phyloP scores from a whole-genome alignment of 306 rosid genomes.

The Gastrolobium villosum region DNA sequence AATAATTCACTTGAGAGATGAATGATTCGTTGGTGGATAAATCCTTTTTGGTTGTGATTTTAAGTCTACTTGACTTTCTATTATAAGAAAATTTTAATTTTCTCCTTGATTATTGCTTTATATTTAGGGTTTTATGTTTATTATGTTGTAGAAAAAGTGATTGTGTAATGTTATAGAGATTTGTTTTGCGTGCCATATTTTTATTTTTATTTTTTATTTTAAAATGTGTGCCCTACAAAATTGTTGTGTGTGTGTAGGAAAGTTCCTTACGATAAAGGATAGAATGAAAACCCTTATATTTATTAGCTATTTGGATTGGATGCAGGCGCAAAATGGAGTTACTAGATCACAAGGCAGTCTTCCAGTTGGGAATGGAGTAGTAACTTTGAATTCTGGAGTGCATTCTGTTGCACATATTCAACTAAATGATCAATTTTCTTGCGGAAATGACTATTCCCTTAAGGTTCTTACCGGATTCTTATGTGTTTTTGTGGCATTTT shows the following conservation, averaged over 20 bases:
- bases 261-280: no score
- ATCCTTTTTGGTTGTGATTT: constrained; percentile 32
- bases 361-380: constrained; percentile 47
- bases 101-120: constrained; percentile 14
- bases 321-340: constrained; percentile 63
- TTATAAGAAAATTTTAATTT: not conserved
- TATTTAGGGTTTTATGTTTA: no score
- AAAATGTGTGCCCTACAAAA: no score
- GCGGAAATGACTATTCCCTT: constrained; percentile 62
- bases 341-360: constrained; percentile 45
- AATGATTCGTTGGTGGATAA: constrained; percentile 10
- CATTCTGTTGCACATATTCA: constrained; percentile 53
- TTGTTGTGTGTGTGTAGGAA: no score
- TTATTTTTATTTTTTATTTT: no score
- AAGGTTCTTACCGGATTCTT: constrained; percentile 61
- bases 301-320: constrained; percentile 42
- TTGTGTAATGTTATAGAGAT: no score
- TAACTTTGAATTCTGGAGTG: constrained; percentile 46
- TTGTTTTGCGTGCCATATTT: no score
- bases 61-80: constrained; percentile 16
- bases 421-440: constrained; percentile 64
- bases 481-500: constrained; percentile 12
- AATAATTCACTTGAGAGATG: constrained; percentile 10
- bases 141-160: no score
- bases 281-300: no score